A percentile compares a stretch with the other conserved stretches of the same genome.
Evolutionary conservation across 352 stramenopile genomes (phyloP).

Genomic region (Peronospora belbahrii): DNA sequence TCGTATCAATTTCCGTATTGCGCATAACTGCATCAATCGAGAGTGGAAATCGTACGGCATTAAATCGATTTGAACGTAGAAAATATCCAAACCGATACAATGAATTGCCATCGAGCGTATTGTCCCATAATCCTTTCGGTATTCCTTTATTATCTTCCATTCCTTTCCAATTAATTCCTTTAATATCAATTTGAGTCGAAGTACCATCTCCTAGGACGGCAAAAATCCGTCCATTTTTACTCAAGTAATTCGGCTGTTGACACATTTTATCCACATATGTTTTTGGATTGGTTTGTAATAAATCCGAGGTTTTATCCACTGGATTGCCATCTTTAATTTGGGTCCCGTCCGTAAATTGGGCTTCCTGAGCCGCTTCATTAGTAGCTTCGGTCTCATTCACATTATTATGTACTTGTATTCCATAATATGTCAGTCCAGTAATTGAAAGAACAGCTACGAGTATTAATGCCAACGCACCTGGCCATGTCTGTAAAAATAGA

Average conservation of each 20-base stretch:
- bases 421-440: constrained; percentile 67
- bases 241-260: constrained; percentile 76
- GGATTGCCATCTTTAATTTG: constrained; percentile 58
- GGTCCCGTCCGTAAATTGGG: constrained; percentile 46
- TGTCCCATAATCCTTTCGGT: constrained; percentile 75
- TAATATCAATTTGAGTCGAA: constrained; percentile 68
- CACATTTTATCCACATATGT: constrained; percentile 64
- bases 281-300: constrained; percentile 62
- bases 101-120: constrained; percentile 65
- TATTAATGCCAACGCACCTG: constrained; percentile 56
- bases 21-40: constrained; percentile 62
- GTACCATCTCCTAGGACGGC: constrained; percentile 43
- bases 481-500: constrained; percentile 49
- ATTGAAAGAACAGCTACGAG: constrained; percentile 51
- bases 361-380: constrained; percentile 39
- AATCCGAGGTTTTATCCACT: constrained; percentile 34
- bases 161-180: constrained; percentile 81
- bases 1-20: constrained; percentile 50
- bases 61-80: constrained; percentile 72
- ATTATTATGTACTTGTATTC: constrained; percentile 50
- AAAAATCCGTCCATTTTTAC: constrained; percentile 66
- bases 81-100: constrained; percentile 74
- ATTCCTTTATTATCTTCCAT: constrained; percentile 70
- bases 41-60: constrained; percentile 66
- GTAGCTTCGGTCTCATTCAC: constrained; percentile 45